Base-by-base conservation (phyloP, 345 rosid genomes). In the Eucalyptus curtisii region DNA sequence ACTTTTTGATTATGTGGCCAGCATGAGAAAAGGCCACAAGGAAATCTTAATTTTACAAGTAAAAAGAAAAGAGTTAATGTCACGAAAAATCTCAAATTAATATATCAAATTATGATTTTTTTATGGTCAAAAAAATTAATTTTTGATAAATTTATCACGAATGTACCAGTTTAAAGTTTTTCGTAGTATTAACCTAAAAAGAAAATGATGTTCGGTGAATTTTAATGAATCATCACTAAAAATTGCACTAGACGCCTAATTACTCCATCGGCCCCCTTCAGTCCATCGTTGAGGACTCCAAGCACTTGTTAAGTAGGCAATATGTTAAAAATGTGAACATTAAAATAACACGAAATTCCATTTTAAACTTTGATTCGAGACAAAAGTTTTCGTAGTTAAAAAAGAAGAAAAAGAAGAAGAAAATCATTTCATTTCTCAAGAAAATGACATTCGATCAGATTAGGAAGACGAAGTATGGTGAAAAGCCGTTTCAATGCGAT, bases 151-250 rank as follows among this genome's bases (percentile, higher is more conserved):
- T 50, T 50, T 17, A 0, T 50, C 1, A 7, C 8, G 8, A 6
- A 50, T 50, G 2, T 50, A 16, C 0, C 0, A 0, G 0, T 0
- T 17, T 50, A 50, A 0, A 50, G 0, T 7, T 50, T 50, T 50
- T 50, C 9, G 1, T 50, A 2, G 0, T 7, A 50, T 7, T 7
- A 17, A 1, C 53, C 4, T 17, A 17, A 50, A 50, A 50, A 49
- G 2, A 57, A 59, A 25, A 59, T 25, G n/a, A 27, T 25, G 14
- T 59, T 59, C 0, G 1, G 7, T 11, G 66, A 59, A 25, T 59
- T 10, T 6, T 59, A 59, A 6, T 59, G 31, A 59, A 59, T 27
- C 3, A 59, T 25, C n/a, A 59, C 31, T 25, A 59, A 12, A 59
- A 11, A 25, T 25, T 59, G n/a, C 31, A 59, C 66, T 6, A 24